Percentiles rank a stretch among this genome's conserved stretches.
phyloP scores from a whole-genome alignment of 2,329 filamentous ascomycete species.

The Lasiodiplodia sp. region DNA sequence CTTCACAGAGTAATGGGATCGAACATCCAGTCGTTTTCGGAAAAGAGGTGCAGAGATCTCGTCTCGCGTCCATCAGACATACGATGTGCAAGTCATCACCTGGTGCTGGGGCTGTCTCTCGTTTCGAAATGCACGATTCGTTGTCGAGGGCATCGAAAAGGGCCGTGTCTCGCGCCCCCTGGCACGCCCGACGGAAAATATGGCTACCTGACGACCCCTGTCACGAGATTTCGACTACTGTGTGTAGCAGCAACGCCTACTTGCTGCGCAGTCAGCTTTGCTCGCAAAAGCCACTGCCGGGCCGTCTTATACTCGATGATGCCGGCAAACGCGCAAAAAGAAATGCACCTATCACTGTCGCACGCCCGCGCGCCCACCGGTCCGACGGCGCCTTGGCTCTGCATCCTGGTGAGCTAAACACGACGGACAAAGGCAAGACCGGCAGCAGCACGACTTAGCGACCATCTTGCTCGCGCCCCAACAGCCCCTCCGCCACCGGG shows the following conservation, averaged over 20 bases:
- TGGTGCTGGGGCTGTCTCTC: conserved; percentile 1
- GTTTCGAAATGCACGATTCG: conserved; percentile 3
- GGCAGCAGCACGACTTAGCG: background rate
- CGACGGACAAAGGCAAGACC: background rate
- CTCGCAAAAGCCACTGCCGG: background rate
- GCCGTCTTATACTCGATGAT: background rate
- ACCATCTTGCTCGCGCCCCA: background rate
- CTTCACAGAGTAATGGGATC: conserved; percentile 3
- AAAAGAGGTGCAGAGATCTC: conserved; percentile 12
- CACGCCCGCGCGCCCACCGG: conserved; percentile 6
- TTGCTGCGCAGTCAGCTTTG: conserved; percentile 15
- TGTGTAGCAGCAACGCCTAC: conserved; percentile 6
- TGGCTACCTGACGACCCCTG: conserved; percentile 7
- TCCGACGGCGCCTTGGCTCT: conserved; percentile 18
- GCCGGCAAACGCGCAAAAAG: conserved; percentile 1
- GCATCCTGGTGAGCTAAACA: background rate
- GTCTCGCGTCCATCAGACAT: background rate
- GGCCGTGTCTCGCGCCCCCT: conserved; percentile 7
- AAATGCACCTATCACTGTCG: conserved; percentile 17
- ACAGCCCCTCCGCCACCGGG: background rate
- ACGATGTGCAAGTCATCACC: conserved; percentile 8
- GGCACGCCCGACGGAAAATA: conserved; percentile 1
- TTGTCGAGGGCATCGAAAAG: conserved; percentile 14
- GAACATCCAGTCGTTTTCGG: background rate
- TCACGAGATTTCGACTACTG: background rate